A percentile compares a stretch with the other conserved stretches of the same genome.
These are phyloP conservation scores for Plasmodium coatneyi DNA, from an alignment of 169 alveolate species.

Conservation along the genomic window DNA sequence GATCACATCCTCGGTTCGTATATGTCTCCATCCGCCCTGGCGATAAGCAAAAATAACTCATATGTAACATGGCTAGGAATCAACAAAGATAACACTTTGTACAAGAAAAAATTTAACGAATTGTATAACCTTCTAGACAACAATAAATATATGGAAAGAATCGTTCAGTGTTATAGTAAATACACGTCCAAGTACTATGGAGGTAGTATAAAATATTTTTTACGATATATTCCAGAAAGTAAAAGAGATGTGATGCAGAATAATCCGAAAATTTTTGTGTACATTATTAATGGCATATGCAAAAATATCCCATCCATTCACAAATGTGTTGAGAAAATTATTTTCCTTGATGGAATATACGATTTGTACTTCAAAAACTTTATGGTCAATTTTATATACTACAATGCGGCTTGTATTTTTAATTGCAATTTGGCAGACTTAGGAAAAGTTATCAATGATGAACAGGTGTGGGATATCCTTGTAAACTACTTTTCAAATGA, in stretches of 20 bases:
- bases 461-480: slow-evolving; percentile 53
- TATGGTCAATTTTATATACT: slow-evolving; percentile 71
- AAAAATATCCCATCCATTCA: slow-evolving; percentile 57
- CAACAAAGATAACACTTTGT: slow-evolving; percentile 38
- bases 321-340: slow-evolving; percentile 61
- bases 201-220: slow-evolving; percentile 36
- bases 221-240: slow-evolving; percentile 51
- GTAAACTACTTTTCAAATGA: slow-evolving; percentile 34
- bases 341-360: slow-evolving; percentile 50
- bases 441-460: slow-evolving; percentile 67
- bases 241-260: slow-evolving; percentile 61
- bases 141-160: slow-evolving; percentile 56
- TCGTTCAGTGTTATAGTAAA: slow-evolving; percentile 56
- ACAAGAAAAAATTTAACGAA: slow-evolving; percentile 47
- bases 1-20: slow-evolving; percentile 43
- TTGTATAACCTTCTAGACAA: slow-evolving; percentile 20
- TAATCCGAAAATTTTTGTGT: slow-evolving; percentile 42
- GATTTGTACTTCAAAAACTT: slow-evolving; percentile 63
- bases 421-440: slow-evolving; percentile 35
- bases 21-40: slow-evolving; percentile 37
- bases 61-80: slow-evolving; percentile 63
- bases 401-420: slow-evolving; percentile 35
- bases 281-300: slow-evolving; percentile 48
- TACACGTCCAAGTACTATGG: slow-evolving; percentile 66
- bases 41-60: slow-evolving; percentile 21